A percentile compares a stretch with the other conserved stretches of the same genome.
phyloP scores from a whole-genome alignment of 2,329 filamentous ascomycete species.

The Helminthosporium solani region DNA sequence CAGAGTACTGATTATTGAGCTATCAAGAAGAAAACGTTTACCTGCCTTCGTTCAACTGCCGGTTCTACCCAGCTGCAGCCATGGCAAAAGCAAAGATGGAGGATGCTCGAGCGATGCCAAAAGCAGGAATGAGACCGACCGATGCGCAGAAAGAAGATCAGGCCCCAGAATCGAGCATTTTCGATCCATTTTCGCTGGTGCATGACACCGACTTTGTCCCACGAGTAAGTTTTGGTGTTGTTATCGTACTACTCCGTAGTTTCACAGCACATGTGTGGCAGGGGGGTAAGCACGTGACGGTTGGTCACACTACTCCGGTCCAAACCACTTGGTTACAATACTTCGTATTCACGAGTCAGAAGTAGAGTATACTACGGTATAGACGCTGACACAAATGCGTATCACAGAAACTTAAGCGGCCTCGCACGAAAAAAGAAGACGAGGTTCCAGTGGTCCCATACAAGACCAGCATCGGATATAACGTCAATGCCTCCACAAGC shows the following conservation, averaged over 20 bases:
- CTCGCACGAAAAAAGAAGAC: neutral
- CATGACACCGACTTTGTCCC: neutral
- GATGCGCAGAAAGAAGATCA: neutral
- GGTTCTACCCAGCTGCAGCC: constrained; percentile 2
- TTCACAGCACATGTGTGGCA: neutral
- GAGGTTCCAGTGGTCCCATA: constrained; percentile 13
- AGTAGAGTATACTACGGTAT: too few species aligned
- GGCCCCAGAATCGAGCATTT: neutral
- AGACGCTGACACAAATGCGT: too few species aligned
- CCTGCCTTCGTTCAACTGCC: neutral
- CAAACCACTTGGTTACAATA: too few species aligned
- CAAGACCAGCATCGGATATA: constrained; percentile 19
- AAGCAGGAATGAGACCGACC: neutral
- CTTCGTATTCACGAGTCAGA: too few species aligned
- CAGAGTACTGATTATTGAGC: too few species aligned
- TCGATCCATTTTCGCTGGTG: neutral
- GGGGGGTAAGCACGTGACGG: too few species aligned
- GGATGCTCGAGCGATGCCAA: neutral
- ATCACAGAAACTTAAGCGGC: neutral
- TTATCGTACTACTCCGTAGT: neutral
- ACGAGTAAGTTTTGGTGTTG: constrained; percentile 1
- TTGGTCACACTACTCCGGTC: too few species aligned
- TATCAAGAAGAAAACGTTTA: too few species aligned
- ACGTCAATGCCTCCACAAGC: neutral
- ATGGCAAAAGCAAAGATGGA: constrained; percentile 10